A percentile compares a stretch with the other conserved stretches of the same genome.
Evolutionary conservation across 2,329 filamentous ascomycete genomes (phyloP).

Genomic region (Diaporthe ilicicola): DNA sequence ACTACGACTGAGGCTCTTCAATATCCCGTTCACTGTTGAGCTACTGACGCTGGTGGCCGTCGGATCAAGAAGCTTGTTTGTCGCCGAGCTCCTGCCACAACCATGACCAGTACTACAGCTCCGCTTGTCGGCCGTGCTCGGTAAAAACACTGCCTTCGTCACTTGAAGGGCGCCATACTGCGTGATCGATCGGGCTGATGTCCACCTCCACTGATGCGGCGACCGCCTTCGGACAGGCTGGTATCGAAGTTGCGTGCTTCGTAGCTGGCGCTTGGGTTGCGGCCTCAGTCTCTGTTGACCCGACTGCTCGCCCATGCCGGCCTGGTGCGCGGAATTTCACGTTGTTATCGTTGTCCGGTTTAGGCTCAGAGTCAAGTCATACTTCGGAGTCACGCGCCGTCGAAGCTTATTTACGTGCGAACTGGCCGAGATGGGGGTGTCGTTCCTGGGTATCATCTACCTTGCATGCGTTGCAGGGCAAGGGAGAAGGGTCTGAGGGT

Average conservation of each 20-base stretch:
- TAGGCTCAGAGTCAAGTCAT: slow-evolving; percentile 1
- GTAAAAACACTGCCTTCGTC: background rate
- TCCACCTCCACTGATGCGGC: background rate
- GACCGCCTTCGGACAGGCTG: background rate
- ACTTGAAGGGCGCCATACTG: background rate
- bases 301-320: background rate
- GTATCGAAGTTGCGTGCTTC: background rate
- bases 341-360: background rate
- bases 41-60: background rate
- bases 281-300: background rate
- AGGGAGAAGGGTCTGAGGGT: background rate
- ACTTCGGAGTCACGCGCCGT: background rate
- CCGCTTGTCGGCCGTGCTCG: background rate
- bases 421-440: background rate
- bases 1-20: background rate
- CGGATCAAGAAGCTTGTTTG: background rate
- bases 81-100: background rate
- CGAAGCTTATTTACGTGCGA: background rate
- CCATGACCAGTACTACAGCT: background rate
- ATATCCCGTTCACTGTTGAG: background rate
- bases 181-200: background rate
- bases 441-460: background rate
- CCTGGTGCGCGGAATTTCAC: background rate
- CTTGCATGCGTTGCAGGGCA: background rate
- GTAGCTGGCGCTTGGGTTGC: background rate